These are phyloP conservation scores for Royoungia palumana DNA, from an alignment of 768 basidiomycete species.

Conservation along the genomic window DNA sequence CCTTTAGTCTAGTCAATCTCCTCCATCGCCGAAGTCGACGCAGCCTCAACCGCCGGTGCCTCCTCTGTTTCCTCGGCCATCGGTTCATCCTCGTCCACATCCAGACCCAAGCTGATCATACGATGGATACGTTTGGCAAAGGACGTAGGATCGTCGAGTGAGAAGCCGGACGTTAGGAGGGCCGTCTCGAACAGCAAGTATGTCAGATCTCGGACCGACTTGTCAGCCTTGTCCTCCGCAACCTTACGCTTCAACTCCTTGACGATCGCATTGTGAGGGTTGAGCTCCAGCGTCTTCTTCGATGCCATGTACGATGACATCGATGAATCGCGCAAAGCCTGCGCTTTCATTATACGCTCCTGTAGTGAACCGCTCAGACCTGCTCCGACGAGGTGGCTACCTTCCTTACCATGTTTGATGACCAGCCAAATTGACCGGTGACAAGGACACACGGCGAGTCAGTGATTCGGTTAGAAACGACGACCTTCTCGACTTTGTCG, in stretches of 20 bases:
- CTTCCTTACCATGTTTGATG: constrained; percentile 86
- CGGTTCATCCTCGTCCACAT: constrained; percentile 74
- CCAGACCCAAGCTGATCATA: constrained; percentile 91
- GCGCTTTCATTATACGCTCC: constrained; percentile 99
- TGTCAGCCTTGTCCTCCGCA: constrained; percentile 96
- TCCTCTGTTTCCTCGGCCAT: constrained; percentile 36
- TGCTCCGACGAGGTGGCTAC: neutral
- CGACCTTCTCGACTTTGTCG: constrained; percentile 99
- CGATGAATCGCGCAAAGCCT: constrained; percentile 92
- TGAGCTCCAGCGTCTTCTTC: constrained; percentile 97
- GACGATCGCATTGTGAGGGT: constrained; percentile 88
- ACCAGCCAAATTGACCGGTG: constrained; percentile 99
- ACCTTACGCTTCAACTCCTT: constrained; percentile 96
- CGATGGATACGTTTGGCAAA: constrained; percentile 96
- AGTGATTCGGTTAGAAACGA: constrained; percentile 95
- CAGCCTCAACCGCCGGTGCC: constrained; percentile 54
- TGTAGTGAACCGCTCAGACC: constrained; percentile 23
- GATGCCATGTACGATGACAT: constrained; percentile 99
- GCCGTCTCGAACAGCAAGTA: constrained; percentile 97
- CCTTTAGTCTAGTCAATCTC: constrained; percentile 73
- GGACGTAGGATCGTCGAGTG: constrained; percentile 90
- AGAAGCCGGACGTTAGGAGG: constrained; percentile 92
- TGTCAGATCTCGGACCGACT: constrained; percentile 95
- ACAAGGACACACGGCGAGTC: constrained; percentile 97
- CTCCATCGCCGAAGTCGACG: constrained; percentile 88